These are phyloP conservation scores for Trichoderma parareesei DNA, from an alignment of 495 filamentous ascomycete genomes.

Conservation along the genomic window DNA sequence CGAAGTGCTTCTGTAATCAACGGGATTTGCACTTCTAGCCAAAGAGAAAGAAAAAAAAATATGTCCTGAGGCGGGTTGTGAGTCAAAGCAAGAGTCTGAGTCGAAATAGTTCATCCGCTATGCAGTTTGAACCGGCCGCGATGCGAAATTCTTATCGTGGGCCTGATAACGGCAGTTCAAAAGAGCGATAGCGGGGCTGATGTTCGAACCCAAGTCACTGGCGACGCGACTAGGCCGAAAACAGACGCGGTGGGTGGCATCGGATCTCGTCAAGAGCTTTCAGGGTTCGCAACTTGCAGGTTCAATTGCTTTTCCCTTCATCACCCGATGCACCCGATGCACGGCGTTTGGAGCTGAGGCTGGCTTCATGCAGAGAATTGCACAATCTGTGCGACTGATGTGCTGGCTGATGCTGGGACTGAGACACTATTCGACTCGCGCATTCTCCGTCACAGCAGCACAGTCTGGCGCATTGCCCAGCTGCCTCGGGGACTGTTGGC, in stretches of 20 bases:
- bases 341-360: background rate
- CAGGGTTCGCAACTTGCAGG: background rate
- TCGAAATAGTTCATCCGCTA: background rate
- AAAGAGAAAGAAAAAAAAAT: too few relatives aligned
- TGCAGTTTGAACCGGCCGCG: background rate
- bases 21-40: background rate
- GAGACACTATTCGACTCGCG: background rate
- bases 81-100: conserved; percentile 2
- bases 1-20: background rate
- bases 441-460: background rate
- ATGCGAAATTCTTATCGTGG: conserved; percentile 3
- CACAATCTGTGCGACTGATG: background rate
- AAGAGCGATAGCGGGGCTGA: conserved; percentile 4
- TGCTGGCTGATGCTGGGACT: background rate
- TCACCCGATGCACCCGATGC: background rate
- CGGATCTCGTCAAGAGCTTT: background rate
- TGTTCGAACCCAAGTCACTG: background rate
- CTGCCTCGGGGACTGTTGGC: background rate
- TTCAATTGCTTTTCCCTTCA: background rate
- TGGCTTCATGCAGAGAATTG: background rate
- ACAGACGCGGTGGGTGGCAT: background rate
- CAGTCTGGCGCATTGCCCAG: background rate
- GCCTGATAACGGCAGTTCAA: background rate
- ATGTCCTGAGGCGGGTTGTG: background rate
- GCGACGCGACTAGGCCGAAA: background rate